Conservation (phyloP, 2,329 filamentous ascomycete genomes). For the Sarocladium strictum region DNA sequence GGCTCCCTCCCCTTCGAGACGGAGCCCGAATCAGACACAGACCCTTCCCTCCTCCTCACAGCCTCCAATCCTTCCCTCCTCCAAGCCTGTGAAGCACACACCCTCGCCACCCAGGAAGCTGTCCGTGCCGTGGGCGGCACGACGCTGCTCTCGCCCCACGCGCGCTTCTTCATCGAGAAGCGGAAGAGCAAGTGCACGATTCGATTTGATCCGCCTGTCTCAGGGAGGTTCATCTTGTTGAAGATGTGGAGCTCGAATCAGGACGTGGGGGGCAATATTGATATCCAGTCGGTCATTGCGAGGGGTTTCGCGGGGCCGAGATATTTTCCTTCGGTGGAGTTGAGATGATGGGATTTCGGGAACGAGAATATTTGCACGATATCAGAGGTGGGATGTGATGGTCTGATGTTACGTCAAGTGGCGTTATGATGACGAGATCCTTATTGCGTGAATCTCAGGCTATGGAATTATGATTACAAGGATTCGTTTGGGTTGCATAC, state of each 20-base stretch:
- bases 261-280: constrained; percentile 65
- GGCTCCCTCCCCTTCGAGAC: constrained; percentile 49
- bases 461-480: not conserved
- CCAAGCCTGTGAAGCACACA: constrained; percentile 39
- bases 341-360: constrained; percentile 38
- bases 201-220: constrained; percentile 75
- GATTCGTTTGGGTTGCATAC: not conserved
- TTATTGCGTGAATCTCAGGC: not conserved
- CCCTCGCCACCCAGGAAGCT: constrained; percentile 50
- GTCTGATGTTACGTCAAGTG: not conserved
- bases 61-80: constrained; percentile 22
- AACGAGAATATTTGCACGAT: too few relatives aligned
- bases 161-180: constrained; percentile 76
- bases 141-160: constrained; percentile 64
- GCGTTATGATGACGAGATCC: not conserved
- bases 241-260: constrained; percentile 83
- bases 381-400: not conserved
- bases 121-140: constrained; percentile 51
- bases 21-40: constrained; percentile 24
- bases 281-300: constrained; percentile 79
- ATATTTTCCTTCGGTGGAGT: constrained; percentile 67
- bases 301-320: constrained; percentile 81
- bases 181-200: constrained; percentile 82
- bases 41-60: constrained; percentile 22
- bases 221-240: constrained; percentile 75